These are phyloP conservation scores for Hygrophorus russula DNA, from an alignment of 768 basidiomycete genomes.

Conservation along the genomic window DNA sequence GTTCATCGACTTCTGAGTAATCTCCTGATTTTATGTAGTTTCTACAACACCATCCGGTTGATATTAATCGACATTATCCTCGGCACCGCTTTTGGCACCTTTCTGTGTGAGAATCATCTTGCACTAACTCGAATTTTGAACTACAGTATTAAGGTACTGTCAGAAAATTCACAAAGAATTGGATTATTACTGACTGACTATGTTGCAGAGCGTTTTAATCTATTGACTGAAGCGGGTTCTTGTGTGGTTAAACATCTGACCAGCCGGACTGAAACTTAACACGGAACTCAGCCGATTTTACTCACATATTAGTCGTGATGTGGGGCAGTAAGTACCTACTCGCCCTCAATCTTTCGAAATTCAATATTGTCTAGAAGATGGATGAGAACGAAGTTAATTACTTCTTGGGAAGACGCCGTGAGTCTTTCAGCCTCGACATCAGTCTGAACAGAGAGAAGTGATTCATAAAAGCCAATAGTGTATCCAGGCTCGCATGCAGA, in stretches of 20 bases:
- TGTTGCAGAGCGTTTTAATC: constrained; percentile 29
- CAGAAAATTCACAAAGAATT: too few relatives aligned
- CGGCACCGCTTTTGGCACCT: constrained; percentile 60
- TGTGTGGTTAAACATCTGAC: constrained; percentile 90
- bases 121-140: constrained; percentile 30
- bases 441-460: constrained; percentile 88
- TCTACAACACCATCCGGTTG: constrained; percentile 89
- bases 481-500: constrained; percentile 52
- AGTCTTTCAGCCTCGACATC: constrained; percentile 76
- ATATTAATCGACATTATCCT: constrained; percentile 85
- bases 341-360: background rate
- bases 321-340: constrained; percentile 57
- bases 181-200: background rate
- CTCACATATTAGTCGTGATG: constrained; percentile 51
- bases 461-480: constrained; percentile 70
- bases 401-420: constrained; percentile 69
- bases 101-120: constrained; percentile 56
- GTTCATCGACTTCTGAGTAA: background rate
- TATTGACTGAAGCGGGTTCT: constrained; percentile 41
- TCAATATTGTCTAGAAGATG: constrained; percentile 10
- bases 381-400: constrained; percentile 1
- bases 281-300: constrained; percentile 86
- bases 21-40: constrained; percentile 30
- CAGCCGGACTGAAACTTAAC: constrained; percentile 91
- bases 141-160: constrained; percentile 27